Base-by-base conservation (phyloP, 1,284 basidiomycete species). In the Pseudozyma hubeiensis region DNA sequence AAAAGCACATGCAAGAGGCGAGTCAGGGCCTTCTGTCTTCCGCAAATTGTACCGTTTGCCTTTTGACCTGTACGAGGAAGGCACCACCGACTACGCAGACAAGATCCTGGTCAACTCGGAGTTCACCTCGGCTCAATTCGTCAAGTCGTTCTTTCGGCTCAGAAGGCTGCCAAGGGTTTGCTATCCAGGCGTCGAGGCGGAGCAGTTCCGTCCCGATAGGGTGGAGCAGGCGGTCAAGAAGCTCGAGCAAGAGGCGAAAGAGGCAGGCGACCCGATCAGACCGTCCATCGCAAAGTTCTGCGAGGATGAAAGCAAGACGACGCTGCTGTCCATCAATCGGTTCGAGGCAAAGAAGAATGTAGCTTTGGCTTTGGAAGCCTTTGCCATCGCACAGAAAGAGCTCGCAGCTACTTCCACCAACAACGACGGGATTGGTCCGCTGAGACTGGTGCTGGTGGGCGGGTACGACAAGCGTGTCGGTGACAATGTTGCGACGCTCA, bases 321-420 rank as follows among this genome's bases (percentile, higher is more conserved):
- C 92, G 0, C 85, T 99, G 2, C 80, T 98, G 0, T 97, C 94
- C 0, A 87, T 99, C 53, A 99, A 99, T 83, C 91, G 96, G 0
- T 99, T 97, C 81, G 96, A 99, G 86, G 90, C 89, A 71, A 99
- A 98, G 87, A 99, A 99, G 87, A 96, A 99, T 75, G 88, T 89
- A 0, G 89, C 88, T 0, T 87, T 99, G 2, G 94, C 94, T 0
- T 87, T 99, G 30, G 86, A 91, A 46, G 87, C 95, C 0, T 97
- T 96, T 77, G 90, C 91, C 5, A 41, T 53, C 5, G 68, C 66
- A 9, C 62, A 66, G 48, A 75, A 77, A 59, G 58, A 80, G 54
- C 17, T 59, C 13, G 69, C 73, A 51, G 70, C 59, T 10, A 63
- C 59, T 0, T 24, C 47, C 34, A 56, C 47, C 16, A 37, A 44